Conservation (phyloP, 495 filamentous ascomycete species). For the Neurospora hispaniola region DNA sequence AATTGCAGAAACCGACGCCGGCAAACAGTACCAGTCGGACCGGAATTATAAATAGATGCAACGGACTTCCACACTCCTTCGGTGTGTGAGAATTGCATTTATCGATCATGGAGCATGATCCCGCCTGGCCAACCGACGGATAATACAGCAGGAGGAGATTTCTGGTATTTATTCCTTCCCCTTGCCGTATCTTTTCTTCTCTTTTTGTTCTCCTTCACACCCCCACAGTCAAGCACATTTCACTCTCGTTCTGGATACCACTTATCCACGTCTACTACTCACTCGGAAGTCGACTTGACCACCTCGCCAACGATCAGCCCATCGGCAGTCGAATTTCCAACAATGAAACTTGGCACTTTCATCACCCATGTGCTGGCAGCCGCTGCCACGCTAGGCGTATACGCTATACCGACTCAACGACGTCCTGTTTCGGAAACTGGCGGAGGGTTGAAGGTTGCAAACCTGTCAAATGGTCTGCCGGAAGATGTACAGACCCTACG, state of each 20-base stretch:
- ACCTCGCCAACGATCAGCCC: background rate
- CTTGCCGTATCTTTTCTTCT: background rate
- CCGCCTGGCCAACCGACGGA: background rate
- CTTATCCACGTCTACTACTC: background rate
- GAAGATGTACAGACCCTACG: background rate
- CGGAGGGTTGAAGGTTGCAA: background rate
- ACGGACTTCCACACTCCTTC: too few relatives aligned
- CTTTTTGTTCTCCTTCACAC: background rate
- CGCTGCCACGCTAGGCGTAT: background rate
- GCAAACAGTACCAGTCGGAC: background rate
- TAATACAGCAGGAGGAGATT: background rate
- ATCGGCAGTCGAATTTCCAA: background rate
- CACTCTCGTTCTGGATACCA: background rate
- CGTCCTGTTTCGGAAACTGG: background rate
- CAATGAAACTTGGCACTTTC: background rate
- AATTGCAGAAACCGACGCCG: background rate
- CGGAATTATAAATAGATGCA: background rate
- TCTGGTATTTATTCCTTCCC: background rate
- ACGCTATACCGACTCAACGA: background rate
- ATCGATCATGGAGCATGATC: background rate
- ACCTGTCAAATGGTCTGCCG: background rate
- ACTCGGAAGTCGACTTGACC: background rate
- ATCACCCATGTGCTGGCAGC: background rate
- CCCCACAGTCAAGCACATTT: background rate
- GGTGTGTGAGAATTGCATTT: background rate